phyloP scores from a whole-genome alignment of 164 flowering plant genomes.

The Euptelea pleiosperma region DNA sequence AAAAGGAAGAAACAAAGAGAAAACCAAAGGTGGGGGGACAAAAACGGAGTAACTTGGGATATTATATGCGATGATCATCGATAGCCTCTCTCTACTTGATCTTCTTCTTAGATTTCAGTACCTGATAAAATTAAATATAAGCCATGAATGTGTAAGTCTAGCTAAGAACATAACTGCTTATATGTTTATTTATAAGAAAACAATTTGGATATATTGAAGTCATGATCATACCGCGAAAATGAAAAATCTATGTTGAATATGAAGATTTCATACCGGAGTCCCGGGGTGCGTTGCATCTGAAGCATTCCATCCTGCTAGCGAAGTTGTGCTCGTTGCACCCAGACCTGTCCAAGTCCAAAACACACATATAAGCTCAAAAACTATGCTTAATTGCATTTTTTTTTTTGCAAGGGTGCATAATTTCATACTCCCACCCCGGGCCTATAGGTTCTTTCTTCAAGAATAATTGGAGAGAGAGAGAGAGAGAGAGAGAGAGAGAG shows the following conservation, averaged over 20 bases:
- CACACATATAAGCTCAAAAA: background rate
- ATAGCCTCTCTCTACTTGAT: constrained; percentile 23
- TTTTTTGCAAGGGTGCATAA: too few relatives aligned
- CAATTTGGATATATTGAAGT: too few relatives aligned
- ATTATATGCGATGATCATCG: constrained; percentile 15
- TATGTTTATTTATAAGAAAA: too few relatives aligned
- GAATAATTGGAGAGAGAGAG: too few relatives aligned
- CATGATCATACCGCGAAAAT: constrained; percentile 29
- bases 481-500: background rate
- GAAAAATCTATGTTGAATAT: constrained; percentile 23
- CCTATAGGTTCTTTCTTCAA: too few relatives aligned
- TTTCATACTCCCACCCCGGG: too few relatives aligned
- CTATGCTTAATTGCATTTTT: too few relatives aligned
- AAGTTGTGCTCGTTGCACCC: constrained; percentile 97
- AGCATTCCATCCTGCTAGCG: constrained; percentile 94
- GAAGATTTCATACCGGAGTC: constrained; percentile 48
- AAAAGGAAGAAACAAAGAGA: constrained; percentile 11
- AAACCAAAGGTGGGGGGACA: constrained; percentile 1
- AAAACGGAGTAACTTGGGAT: constrained; percentile 20
- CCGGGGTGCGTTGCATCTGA: constrained; percentile 88
- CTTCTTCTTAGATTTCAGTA: constrained; percentile 24
- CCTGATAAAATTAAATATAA: constrained; percentile 28
- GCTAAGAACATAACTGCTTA: constrained; percentile 4
- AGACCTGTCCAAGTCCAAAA: constrained; percentile 31
- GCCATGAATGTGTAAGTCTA: background rate